Base-by-base conservation (phyloP, 2,329 filamentous ascomycete genomes). In the Hymenoscyphus repandus region DNA sequence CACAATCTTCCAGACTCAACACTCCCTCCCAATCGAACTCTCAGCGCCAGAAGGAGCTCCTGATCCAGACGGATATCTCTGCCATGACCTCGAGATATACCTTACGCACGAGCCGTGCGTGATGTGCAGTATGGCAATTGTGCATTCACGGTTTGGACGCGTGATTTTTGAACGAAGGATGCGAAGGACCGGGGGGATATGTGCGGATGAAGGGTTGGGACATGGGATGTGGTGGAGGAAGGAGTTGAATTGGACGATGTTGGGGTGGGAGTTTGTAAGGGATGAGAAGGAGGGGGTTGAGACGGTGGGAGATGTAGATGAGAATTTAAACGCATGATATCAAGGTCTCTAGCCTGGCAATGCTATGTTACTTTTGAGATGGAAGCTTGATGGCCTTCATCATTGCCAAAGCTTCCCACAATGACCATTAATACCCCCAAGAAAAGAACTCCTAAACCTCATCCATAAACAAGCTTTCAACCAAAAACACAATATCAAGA, bases 81-180 rank as follows among this genome's bases (percentile, higher is more conserved):
- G 92, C 70, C 90, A 95, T 59, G 88, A 90, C 49, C 78, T 99
- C 30, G 92, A 97, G 69, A 80, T 99, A 50, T 97, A 96, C 71
- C 76, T 95, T 54, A 96, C 91, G 2, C 91, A 97, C 65, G 93
- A 99, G 70, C 93, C 93, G 5, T 99, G 93, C 66, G 80, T 95
- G 53, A 95, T 95, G 80, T 99, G 93, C 70, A 90, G 88, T 33
- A 97, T 97, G 93, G 93, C 89, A 1, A 86, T 97, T 60, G 76
- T 97, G 18, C 91, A 97, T 66, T 96, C 92, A 7, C 82, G 93
- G 45, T 96, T 99, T 77, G 85, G 88, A 40, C 84, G 86, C 47
- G 87, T 91, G 46, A 78, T 95, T 36, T 95, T 96, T 69, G 82
- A 81, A 56, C 77, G 83, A 55, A 80, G 88, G 49, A 93, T 95